Evolutionary conservation across 2,329 filamentous ascomycete species (phyloP).

Genomic region (Fusarium subtropicale): DNA sequence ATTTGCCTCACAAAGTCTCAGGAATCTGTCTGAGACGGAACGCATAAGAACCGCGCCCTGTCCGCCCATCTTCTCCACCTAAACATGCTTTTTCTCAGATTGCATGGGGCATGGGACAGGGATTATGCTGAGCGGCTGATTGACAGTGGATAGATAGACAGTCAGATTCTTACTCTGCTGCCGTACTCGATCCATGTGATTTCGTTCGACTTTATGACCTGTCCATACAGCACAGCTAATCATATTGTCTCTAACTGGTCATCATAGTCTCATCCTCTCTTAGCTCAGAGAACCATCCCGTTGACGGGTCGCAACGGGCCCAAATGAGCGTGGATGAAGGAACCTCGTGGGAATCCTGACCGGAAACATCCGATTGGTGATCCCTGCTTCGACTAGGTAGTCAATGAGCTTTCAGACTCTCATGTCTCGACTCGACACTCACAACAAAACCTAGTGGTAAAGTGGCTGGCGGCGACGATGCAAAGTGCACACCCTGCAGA

Average conservation of each 20-base stretch:
- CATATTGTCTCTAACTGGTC: not conserved
- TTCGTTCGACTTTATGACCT: not conserved
- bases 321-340: not conserved
- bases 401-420: conserved; percentile 1
- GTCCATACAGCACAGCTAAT: not conserved
- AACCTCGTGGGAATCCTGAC: not conserved
- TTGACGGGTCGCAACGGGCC: not conserved
- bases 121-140: conserved; percentile 41
- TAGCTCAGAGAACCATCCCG: not conserved
- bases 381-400: conserved; percentile 4
- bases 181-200: conserved; percentile 1
- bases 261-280: conserved; percentile 1
- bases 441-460: not conserved
- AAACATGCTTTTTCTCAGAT: conserved; percentile 38
- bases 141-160: conserved; percentile 23
- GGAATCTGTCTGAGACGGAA: conserved; percentile 26
- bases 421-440: not conserved
- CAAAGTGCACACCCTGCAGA: conserved; percentile 1
- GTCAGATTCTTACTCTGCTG: conserved; percentile 29
- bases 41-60: conserved; percentile 29
- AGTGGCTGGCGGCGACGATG: not conserved
- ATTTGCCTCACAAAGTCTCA: conserved; percentile 18
- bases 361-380: conserved; percentile 19
- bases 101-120: conserved; percentile 26
- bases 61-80: conserved; percentile 16